Evolutionary conservation across 768 basidiomycete species (phyloP).

Genomic region (Phanerochaete sordida): DNA sequence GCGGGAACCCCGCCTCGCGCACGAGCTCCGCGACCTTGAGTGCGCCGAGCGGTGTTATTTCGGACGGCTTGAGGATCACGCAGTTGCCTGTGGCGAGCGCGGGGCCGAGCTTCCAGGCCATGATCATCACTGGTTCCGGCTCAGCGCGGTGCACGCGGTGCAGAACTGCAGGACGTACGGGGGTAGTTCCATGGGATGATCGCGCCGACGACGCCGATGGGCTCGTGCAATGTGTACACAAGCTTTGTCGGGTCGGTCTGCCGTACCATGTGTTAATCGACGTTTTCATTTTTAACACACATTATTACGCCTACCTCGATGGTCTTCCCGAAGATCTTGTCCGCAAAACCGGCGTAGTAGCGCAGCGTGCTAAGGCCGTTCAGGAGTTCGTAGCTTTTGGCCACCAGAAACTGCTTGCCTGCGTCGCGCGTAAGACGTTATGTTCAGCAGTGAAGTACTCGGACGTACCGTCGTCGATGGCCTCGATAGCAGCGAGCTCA

Average conservation of each 20-base stretch:
- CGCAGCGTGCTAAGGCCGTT: slow-evolving; percentile 5
- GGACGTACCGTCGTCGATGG: slow-evolving; percentile 30
- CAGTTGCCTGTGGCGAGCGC: slow-evolving; percentile 78
- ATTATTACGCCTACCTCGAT: slow-evolving; percentile 16
- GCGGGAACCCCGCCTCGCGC: slow-evolving; percentile 69
- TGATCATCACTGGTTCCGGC: slow-evolving; percentile 44
- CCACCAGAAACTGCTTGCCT: slow-evolving; percentile 33
- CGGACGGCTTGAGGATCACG: slow-evolving; percentile 79
- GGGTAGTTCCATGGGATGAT: slow-evolving; percentile 73
- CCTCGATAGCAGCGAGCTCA: slow-evolving; percentile 39
- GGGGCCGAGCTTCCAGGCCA: slow-evolving; percentile 72
- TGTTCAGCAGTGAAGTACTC: not conserved
- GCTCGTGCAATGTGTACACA: slow-evolving; percentile 60
- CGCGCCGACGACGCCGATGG: slow-evolving; percentile 45
- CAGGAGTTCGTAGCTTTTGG: slow-evolving; percentile 24
- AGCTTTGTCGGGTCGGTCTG: slow-evolving; percentile 46
- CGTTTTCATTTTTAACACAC: too few species aligned
- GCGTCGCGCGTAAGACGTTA: not conserved
- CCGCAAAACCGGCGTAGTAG: slow-evolving; percentile 62
- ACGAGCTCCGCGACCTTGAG: slow-evolving; percentile 48
- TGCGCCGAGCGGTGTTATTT: slow-evolving; percentile 71
- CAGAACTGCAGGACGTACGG: slow-evolving; percentile 29
- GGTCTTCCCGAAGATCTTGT: slow-evolving; percentile 48
- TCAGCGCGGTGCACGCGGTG: not conserved
- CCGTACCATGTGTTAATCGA: too few species aligned